Evolutionary conservation across 805 yeast species (phyloP).

Genomic region (Suhomyces prunicola): DNA sequence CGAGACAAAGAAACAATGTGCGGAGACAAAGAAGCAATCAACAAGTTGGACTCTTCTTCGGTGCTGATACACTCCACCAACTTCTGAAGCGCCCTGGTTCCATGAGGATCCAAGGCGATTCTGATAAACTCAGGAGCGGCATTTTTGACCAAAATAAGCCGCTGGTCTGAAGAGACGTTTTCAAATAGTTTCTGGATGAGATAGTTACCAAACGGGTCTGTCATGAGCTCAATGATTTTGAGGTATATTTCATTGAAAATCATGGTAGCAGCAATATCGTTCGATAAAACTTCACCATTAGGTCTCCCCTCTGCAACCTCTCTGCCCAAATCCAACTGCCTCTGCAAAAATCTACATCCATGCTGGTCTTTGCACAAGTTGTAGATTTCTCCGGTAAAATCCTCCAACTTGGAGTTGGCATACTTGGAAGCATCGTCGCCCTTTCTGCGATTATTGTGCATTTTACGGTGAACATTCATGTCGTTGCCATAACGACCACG

Average conservation of each 20-base stretch:
- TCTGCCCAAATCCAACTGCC: slow-evolving; percentile 69
- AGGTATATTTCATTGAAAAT: slow-evolving; percentile 78
- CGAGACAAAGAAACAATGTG: slow-evolving; percentile 78
- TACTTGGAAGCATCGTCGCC: slow-evolving; percentile 73
- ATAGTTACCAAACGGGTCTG: slow-evolving; percentile 96
- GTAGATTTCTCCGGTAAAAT: slow-evolving; percentile 70
- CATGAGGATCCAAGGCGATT: slow-evolving; percentile 90
- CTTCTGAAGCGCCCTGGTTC: slow-evolving; percentile 93
- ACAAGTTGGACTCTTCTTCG: slow-evolving; percentile 65
- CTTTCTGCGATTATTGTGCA: slow-evolving; percentile 34
- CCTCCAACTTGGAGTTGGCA: slow-evolving; percentile 62
- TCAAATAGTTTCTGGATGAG: slow-evolving; percentile 88
- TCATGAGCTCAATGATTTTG: slow-evolving; percentile 84
- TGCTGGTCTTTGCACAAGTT: slow-evolving; percentile 92
- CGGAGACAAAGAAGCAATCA: slow-evolving; percentile 57
- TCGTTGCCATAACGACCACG: slow-evolving; percentile 8
- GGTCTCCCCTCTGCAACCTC: slow-evolving; percentile 15
- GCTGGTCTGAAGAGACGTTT: slow-evolving; percentile 64
- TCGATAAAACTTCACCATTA: slow-evolving; percentile 11
- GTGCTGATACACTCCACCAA: slow-evolving; percentile 77
- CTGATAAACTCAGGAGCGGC: slow-evolving; percentile 72
- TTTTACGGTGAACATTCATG: slow-evolving; percentile 44
- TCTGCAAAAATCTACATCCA: slow-evolving; percentile 90
- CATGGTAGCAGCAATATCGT: slow-evolving; percentile 58
- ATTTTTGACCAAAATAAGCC: slow-evolving; percentile 63